phyloP scores from a whole-genome alignment of 1,284 basidiomycete species.

The Cronartium ribicola region DNA sequence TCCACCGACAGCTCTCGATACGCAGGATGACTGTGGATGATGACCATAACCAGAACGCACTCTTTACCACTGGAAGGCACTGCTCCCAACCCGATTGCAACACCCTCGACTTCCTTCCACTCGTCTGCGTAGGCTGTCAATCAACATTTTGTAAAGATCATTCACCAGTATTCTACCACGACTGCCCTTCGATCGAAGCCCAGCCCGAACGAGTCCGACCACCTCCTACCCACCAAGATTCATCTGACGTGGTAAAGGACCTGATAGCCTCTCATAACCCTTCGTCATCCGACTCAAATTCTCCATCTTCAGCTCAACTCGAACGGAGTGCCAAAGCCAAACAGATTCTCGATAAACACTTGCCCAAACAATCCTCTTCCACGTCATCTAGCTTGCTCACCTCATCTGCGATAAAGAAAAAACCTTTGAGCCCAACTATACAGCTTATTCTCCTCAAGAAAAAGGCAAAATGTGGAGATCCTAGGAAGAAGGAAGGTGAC shows the following conservation, averaged over 20 bases:
- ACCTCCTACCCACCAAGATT: not conserved
- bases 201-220: not conserved
- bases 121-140: slow-evolving; percentile 22
- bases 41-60: not conserved
- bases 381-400: slow-evolving; percentile 5
- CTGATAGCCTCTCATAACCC: slow-evolving; percentile 21
- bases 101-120: slow-evolving; percentile 37
- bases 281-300: not conserved
- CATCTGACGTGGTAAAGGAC: slow-evolving; percentile 11
- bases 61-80: slow-evolving; percentile 31
- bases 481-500: slow-evolving; percentile 34
- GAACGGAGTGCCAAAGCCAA: slow-evolving; percentile 26
- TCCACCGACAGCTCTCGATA: too few relatives aligned
- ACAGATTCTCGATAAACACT: slow-evolving; percentile 25
- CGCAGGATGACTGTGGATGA: too few relatives aligned
- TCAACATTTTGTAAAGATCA: slow-evolving; percentile 20
- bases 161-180: slow-evolving; percentile 22
- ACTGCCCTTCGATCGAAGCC: slow-evolving; percentile 13
- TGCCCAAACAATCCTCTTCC: slow-evolving; percentile 10
- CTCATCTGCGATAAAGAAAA: slow-evolving; percentile 8
- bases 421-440: slow-evolving; percentile 19
- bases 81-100: slow-evolving; percentile 19
- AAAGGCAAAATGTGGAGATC: slow-evolving; percentile 30
- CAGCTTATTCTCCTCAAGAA: slow-evolving; percentile 33
- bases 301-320: not conserved